Conservation (phyloP, 345 rosid genomes). For the Cardamine chenopodiifolia region DNA sequence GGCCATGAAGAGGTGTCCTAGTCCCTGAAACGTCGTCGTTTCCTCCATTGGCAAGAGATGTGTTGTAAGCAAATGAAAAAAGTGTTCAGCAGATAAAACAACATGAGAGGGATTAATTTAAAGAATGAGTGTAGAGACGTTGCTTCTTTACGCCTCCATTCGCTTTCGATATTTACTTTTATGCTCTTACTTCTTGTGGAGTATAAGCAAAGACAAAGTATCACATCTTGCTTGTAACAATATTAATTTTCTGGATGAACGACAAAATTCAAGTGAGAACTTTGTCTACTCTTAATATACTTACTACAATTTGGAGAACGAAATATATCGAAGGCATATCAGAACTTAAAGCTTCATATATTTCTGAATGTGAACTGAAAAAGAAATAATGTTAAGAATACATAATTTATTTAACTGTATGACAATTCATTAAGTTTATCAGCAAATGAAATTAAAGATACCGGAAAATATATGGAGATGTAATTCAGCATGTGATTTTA, state of each 20-base stretch:
- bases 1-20: constrained; percentile 65
- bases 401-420: too few relatives aligned
- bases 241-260: neutral
- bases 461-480: too few relatives aligned
- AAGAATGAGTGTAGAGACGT: constrained; percentile 5
- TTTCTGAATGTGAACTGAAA: neutral
- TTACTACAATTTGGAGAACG: neutral
- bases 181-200: constrained; percentile 37
- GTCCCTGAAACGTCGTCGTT: constrained; percentile 41
- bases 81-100: neutral
- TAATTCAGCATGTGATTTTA: too few relatives aligned
- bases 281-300: neutral
- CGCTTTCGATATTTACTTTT: constrained; percentile 16
- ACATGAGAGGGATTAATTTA: constrained; percentile 13
- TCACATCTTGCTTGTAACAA: neutral
- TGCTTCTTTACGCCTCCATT: constrained; percentile 26
- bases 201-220: constrained; percentile 27
- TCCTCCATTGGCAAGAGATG: constrained; percentile 31
- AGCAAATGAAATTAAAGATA: too few relatives aligned
- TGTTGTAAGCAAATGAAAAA: constrained; percentile 14
- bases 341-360: neutral
- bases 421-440: too few relatives aligned
- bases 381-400: too few relatives aligned
- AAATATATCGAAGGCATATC: neutral
- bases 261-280: neutral